phyloP scores from a whole-genome alignment of 257 asterid genomes.

The Solanum clarkiae region DNA sequence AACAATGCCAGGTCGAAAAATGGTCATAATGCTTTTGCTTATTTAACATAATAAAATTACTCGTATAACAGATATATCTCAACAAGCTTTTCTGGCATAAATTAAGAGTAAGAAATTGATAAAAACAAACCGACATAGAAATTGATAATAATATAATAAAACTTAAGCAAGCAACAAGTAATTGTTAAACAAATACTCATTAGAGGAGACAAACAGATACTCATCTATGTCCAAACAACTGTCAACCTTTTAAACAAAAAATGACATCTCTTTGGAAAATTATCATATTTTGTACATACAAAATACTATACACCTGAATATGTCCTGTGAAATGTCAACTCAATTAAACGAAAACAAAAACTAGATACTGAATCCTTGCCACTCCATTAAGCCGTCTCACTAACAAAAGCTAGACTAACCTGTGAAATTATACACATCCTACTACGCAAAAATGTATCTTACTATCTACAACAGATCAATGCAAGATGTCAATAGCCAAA shows the following conservation, averaged over 20 bases:
- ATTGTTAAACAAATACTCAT: background rate
- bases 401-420: background rate
- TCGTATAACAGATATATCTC: background rate
- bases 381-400: background rate
- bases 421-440: background rate
- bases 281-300: background rate
- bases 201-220: background rate
- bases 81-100: too few relatives aligned
- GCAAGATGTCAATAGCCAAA: background rate
- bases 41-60: background rate
- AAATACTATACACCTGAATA: background rate
- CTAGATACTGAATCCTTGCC: background rate
- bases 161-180: background rate
- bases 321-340: background rate
- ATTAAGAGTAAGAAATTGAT: too few relatives aligned
- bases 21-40: background rate
- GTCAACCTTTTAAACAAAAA: background rate
- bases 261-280: background rate
- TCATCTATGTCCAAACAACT: background rate
- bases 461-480: background rate
- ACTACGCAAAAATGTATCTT: background rate
- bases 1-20: background rate
- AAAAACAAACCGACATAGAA: too few relatives aligned
- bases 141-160: background rate
- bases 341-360: background rate